Evolutionary conservation across 2,329 filamentous ascomycete genomes (phyloP), one percentile per base, ranked within the genome.

Genomic region (Arthrinium puccinioides): DNA sequence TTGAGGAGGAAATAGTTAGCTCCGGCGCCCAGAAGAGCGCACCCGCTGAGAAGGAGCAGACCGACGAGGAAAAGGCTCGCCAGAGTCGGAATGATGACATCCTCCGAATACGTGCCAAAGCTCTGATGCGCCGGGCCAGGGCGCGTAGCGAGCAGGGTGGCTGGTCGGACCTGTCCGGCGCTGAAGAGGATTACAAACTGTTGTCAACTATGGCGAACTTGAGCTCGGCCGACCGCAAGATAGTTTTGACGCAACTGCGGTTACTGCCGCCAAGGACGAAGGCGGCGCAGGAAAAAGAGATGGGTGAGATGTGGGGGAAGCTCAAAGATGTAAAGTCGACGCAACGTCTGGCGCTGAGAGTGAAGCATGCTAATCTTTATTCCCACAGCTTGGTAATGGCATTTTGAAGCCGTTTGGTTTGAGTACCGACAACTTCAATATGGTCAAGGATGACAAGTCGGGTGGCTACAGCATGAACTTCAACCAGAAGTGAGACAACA

Each of bases 251-350:
- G 20, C 82, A 87, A 48, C 66, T 94, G 41, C 61, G 69, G 11
- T 64, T 68, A 16, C 62, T 97, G 26, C 86, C 87, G 2, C 66
- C 72, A 2, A 71, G 73, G 44, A 74, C 87, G 34, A 85, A 90
- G 46, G 75, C 74, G 14, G 88, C 89, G 2, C 87, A 88, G 62
- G 83, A 95, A 54, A 75, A 74, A 49, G 92, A 98, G 62, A 87
- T 92, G 75, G 82, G 76, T 3, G 90, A 98, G 64, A 96, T 97
- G 88, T 94, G 95, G 88, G 86, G 84, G 14, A 96, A 97, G 66
- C 63, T 98, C 51, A 96, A 94, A 57, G 80, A 83, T 49, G 76
- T 79, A 47, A 64, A 74, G 9, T 14, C 6, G 19, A 16, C 28
- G 7, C 20, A 16, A 15, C 9, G 2, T 23, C 20, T 23, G n/a